Evolutionary conservation across 495 filamentous ascomycete species (phyloP), one percentile per base, ranked within the genome.

Genomic region (Aspergillus carlsbadensis): DNA sequence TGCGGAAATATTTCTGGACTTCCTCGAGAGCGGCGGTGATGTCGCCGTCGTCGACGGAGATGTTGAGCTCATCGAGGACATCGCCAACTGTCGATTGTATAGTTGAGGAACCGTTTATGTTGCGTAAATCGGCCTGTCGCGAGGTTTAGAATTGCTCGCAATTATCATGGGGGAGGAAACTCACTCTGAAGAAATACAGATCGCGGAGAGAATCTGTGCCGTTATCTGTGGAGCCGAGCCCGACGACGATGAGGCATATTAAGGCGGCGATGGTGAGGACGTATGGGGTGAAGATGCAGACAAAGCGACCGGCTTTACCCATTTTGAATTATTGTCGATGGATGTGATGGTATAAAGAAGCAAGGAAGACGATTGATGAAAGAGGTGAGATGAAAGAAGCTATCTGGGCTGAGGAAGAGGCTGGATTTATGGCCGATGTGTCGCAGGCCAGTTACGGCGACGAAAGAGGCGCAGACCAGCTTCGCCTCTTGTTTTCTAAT

Each of bases 281-380:
- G 73, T 92, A 89, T 51, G 91, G 91, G 73, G 87, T 75, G 75
- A 87, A 80, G 76, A 94, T 91, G 74, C 90, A 95, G 61, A 86
- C 74, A 59, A 91, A 81, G 63, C 91, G 83, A 62, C 89, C 90
- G 61, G 79, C 79, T 80, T 86, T 88, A 44, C 84, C 84, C 85
- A 88, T 40, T 39, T 40, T 47, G 43, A 36, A 15, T 18, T 20
- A 14, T 29, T 31, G 14, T 20, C 34, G 45, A 48, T 17, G 15
- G 35, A n/a, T 26, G 41, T 35, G 33, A 46, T 15, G 20, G 21
- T 26, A 21, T n/a, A 14, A n/a, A 42, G 26, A 33, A 36, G 14
- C 26, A 29, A 33, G 6, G 11, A 54, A 15, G 44, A 39, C 20
- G 22, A 49, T 49, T 14, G 33, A 49, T 33, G 22, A 33, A 20